Evolutionary conservation across 306 rosid genomes (phyloP), one percentile per base, ranked within the genome.

Genomic region (Neltuma alba): DNA sequence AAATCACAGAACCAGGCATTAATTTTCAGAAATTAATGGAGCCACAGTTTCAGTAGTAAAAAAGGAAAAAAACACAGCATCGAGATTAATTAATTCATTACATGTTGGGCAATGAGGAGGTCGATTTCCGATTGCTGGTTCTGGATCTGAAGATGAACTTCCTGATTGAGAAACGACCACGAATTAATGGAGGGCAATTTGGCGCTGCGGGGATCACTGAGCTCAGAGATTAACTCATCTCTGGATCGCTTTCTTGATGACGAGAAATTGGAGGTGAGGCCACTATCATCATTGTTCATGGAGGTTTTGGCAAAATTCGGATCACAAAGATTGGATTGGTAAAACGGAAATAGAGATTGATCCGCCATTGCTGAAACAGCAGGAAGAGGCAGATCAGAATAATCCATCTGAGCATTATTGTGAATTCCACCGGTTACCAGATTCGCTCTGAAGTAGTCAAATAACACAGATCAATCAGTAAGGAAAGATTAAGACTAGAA

Each of bases 201-300:
- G 75, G 9, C 23, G 7, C 72, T 82, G 30, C 72, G 72, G 28
- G 77, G 79, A 61, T 74, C 57, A 77, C 38, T 77, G 16, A 85
- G 42, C 23, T 84, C 82, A 1, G 33, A 2, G 2, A 37, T 34
- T 23, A 68, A 37, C 57, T 50, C 25, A 48, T 86, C 82, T 76
- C 89, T 79, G 78, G 74, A 40, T 8, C 89, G 89, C 27, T 79
- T 75, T 66, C 80, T 63, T 0, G 87, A 83, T 25, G 82, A 60
- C 8, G 82, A 30, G 60, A 74, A 63, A 77, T 82, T 63, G 60
- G 69, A 84, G 9, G 92, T 87, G 81, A 89, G 84, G 21, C 85
- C 86, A 45, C 91, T 90, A 3, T 89, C 93, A 9, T 90, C 58
- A 11, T 82, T 81, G 74, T 85, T 87, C 31, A 83, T 41, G 1